Evolutionary conservation across 2,329 filamentous ascomycete genomes (phyloP), one percentile per base, ranked within the genome.

Genomic region (Microdochium paspali): DNA sequence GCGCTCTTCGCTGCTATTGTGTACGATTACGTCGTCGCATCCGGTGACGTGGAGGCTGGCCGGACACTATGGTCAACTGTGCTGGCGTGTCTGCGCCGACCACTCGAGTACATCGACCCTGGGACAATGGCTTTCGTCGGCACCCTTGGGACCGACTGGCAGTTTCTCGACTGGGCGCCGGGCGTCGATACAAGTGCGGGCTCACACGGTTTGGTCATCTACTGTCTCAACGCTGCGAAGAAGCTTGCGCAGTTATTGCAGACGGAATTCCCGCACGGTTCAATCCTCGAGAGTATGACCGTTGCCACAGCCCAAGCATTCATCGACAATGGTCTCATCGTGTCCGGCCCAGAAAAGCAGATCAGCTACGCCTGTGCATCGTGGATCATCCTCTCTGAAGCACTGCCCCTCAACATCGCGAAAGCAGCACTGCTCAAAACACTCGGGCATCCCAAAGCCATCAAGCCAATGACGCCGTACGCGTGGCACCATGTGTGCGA

Each of bases 111-210:
- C 48, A 35, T 65, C 2, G 54, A 60, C 30, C 47, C 53, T 5
- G 45, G 47, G 1, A 53, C 53, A 3, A 48, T 52, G 24, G 49
- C 32, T 25, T 62, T 61, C 42, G 45, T 56, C 26, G 48, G 53
- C 6, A 18, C 45, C 4, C 49, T 47, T 12, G 48, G 46, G 9
- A 39, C 51, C 15, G 53, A 47, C 2, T 63, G 60, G 61, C 62
- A 63, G 30, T 64, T 64, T 44, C 54, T 63, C 3, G 61, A 64
- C 46, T 64, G 59, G 61, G 54, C 56, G 7, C 49, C 54, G 1
- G 53, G 50, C 0, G 51, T 64, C 3, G 59, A 64, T 45, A 55
- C 52, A 2, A 54, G 53, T 42, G 58, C 62, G 9, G 62, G 62
- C 5, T 53, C 57, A 30, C 61, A 64, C 40, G 61, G 61, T 2